These are phyloP conservation scores for Gaeumannomyces tritici DNA, from an alignment of 2,329 filamentous ascomycete species.

Conservation along the genomic window DNA sequence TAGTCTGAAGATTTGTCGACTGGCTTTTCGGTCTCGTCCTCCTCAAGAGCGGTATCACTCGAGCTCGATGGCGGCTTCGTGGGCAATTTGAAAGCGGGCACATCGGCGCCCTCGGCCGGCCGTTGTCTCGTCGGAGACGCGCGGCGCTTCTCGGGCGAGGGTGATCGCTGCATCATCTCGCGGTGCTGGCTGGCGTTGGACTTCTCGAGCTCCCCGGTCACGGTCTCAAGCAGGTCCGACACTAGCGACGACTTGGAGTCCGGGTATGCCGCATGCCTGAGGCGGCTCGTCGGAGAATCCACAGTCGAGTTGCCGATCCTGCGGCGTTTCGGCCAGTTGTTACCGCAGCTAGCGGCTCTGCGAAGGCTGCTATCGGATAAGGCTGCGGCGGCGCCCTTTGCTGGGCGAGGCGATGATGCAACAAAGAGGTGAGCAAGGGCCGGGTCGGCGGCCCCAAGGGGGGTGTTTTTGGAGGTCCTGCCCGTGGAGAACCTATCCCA, in stretches of 20 bases:
- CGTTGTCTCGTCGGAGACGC: constrained; percentile 8
- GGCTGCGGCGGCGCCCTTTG: constrained; percentile 26
- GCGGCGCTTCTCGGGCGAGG: constrained; percentile 32
- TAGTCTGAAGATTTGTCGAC: constrained; percentile 33
- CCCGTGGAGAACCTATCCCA: constrained; percentile 66
- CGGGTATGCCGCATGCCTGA: constrained; percentile 28
- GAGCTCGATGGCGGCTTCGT: background rate
- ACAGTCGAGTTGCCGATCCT: constrained; percentile 41
- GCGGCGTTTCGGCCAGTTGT: constrained; percentile 63
- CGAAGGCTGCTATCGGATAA: constrained; percentile 41
- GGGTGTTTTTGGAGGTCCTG: constrained; percentile 29
- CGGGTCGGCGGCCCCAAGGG: constrained; percentile 41
- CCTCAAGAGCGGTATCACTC: background rate
- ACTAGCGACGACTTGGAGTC: constrained; percentile 48
- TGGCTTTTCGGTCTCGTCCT: background rate
- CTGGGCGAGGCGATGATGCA: constrained; percentile 59
- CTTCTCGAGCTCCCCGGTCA: constrained; percentile 42
- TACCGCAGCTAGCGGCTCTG: constrained; percentile 59
- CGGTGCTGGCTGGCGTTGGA: constrained; percentile 21
- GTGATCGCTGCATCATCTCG: constrained; percentile 25
- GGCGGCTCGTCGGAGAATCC: constrained; percentile 20
- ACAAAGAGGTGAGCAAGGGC: constrained; percentile 56
- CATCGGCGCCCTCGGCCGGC: constrained; percentile 4
- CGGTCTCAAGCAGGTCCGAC: constrained; percentile 57
- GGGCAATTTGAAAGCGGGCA: background rate